Base-by-base conservation (phyloP, 75 land plant species). In the Chamaecyparis obtusa region DNA sequence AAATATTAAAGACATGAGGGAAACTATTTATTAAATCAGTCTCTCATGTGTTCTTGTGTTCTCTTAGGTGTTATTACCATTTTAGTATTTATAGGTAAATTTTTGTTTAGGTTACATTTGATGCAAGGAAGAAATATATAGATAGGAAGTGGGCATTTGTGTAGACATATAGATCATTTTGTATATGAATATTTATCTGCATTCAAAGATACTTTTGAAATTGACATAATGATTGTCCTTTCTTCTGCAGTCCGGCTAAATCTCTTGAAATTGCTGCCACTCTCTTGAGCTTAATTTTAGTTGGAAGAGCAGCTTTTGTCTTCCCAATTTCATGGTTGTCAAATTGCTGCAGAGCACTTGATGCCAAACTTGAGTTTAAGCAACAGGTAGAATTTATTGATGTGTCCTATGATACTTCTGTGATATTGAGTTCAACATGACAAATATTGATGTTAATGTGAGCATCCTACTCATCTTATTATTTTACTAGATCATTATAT, bases 221-320 rank as follows among this genome's bases (percentile, higher is more conserved):
- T 75, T 33, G 2, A 14, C 6, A 5, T 35, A 33, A 3, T 75
- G 37, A 75, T 15, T 75, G 37, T 75, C 37, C 5, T 75, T 75
- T 75, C 13, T 75, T 14, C 21, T 43, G 37, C 87, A 86, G 87
- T 78, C 87, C 84, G 10, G 85, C 19, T n/a, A 86, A 83, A 49
- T 77, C 87, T 46, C 3, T 49, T 30, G 84, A n/a, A 14, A 55
- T 80, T 55, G 78, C 74, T 15, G 87, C 71, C 13, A 57, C 46
- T 54, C 57, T 89, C 17, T 39, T 89, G n/a, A 0, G 56, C n/a
- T 83, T 87, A 35, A 57, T 86, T 64, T 17, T 86, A 43, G 39
- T 89, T 1, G 90, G 88, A 33, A 55, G 90, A 24, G 90, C 90
- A 51, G 88, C 89, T 21, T 89, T 89, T 83, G 90, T 89, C 32